Conservation (phyloP, 2,329 filamentous ascomycete species). For the Elsinoe perseae region DNA sequence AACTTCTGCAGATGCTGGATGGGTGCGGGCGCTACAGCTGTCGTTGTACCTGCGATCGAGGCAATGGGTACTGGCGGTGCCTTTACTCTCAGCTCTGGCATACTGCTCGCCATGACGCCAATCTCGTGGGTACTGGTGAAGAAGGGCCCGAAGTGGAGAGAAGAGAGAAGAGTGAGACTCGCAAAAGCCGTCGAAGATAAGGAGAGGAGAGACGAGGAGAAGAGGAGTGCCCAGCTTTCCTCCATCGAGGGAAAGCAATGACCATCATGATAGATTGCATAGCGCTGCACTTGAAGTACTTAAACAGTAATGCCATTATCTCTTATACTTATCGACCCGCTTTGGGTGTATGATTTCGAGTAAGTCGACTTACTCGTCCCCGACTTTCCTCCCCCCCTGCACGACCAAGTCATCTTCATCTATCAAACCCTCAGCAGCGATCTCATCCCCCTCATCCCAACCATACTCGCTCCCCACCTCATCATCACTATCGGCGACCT, state of each 20-base stretch:
- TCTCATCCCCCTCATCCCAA: constrained; percentile 61
- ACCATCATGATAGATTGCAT: neutral
- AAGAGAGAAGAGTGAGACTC: constrained; percentile 31
- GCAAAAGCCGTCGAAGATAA: constrained; percentile 22
- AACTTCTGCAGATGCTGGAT: constrained; percentile 31
- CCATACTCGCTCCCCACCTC: constrained; percentile 62
- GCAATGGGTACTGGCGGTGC: constrained; percentile 39
- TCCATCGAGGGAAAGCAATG: neutral
- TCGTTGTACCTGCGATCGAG: constrained; percentile 36
- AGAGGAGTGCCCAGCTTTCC: neutral
- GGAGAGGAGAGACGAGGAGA: constrained; percentile 15
- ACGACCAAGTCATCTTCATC: constrained; percentile 30
- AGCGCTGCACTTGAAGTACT: neutral
- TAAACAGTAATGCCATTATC: neutral
- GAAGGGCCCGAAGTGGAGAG: constrained; percentile 39
- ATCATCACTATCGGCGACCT: constrained; percentile 55
- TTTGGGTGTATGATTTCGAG: neutral
- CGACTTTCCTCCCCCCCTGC: neutral
- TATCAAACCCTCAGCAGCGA: constrained; percentile 35
- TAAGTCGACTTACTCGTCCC: neutral
- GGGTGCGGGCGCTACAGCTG: constrained; percentile 32
- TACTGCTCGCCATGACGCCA: constrained; percentile 34
- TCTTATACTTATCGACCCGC: neutral
- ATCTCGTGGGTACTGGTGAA: constrained; percentile 35
- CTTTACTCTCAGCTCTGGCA: constrained; percentile 39